Conservation (phyloP, 768 basidiomycete genomes). For the Mycena polygramma region DNA sequence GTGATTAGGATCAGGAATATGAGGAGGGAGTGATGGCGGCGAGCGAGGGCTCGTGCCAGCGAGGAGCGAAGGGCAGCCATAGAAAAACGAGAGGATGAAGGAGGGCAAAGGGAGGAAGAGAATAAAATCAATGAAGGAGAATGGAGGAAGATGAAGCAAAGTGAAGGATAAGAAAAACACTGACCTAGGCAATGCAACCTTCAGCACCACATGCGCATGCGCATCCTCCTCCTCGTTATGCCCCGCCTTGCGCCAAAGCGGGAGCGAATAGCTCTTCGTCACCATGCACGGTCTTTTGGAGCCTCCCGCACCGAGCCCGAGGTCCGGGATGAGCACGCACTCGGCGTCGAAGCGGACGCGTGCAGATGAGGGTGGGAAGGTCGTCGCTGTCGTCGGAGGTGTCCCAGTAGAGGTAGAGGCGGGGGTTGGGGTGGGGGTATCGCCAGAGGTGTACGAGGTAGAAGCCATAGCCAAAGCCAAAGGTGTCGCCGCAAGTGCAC, state of each 20-base stretch:
- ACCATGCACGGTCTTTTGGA: constrained; percentile 64
- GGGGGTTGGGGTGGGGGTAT: neutral
- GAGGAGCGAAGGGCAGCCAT: too few relatives aligned
- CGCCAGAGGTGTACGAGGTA: neutral
- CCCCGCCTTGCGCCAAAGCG: constrained; percentile 65
- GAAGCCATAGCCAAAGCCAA: neutral
- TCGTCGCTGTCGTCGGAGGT: neutral
- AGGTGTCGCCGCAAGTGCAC: neutral
- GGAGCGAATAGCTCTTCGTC: constrained; percentile 77
- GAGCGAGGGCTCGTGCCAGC: too few relatives aligned
- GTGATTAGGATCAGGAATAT: too few relatives aligned
- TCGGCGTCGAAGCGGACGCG: constrained; percentile 78
- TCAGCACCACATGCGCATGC: constrained; percentile 56
- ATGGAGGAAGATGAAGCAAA: neutral
- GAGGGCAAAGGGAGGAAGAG: too few relatives aligned
- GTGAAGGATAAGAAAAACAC: constrained; percentile 40
- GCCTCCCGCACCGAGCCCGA: constrained; percentile 41
- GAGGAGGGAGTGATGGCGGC: too few relatives aligned
- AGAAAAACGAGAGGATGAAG: too few relatives aligned
- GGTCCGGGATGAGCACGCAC: too few relatives aligned
- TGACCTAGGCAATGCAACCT: constrained; percentile 73
- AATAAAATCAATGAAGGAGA: too few relatives aligned
- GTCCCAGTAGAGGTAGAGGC: neutral
- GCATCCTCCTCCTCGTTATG: constrained; percentile 39
- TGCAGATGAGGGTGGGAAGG: neutral